Evolutionary conservation across 1,284 basidiomycete species (phyloP), one percentile per base, ranked within the genome.

Genomic region (Ganoderma leucocontextum): DNA sequence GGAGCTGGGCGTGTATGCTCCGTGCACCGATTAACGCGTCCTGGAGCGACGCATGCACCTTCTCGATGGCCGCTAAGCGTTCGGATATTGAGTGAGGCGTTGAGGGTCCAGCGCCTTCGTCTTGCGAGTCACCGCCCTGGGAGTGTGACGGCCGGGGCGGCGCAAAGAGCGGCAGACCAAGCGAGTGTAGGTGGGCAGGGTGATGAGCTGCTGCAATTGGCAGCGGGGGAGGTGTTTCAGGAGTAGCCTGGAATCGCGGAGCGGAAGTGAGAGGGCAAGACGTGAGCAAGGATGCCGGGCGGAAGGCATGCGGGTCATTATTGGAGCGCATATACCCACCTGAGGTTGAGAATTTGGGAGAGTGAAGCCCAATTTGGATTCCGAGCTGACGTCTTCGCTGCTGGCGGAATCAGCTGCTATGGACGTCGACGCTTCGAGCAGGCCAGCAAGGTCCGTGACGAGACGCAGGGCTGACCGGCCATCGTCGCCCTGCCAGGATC

Each of bases 171-270:
- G 73, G 71, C 1, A 66, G 64, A 22, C 42, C 35, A 22, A 77
- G 68, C 8, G 71, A 60, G n/a, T 62, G 69, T 13, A 78, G 63
- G 59, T 81, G 75, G 6, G 78, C 72, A 10, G 83, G 84, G 66
- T 86, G 84, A 69, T 83, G 83, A 0, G 85, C 85, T n/a, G 85
- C 85, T 39, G 84, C 83, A 41, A 85, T 78, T 9, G 84, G 84
- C 9, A 86, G 79, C 19, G 78, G 75, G 5, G 79, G 80, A 25
- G 73, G 67, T 22, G 76, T 66, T 53, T 74, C 65, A 61, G 53
- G 22, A 15, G 5, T 22, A 41, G n/a, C 39, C 58, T 41, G 58
- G 36, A 25, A 19, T 38, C 39, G 13, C 22, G 58, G 39, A 22
- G 39, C 42, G 25, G 38, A 60, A 25, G 22, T 25, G 12, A 25